phyloP scores from a whole-genome alignment of 352 stramenopile species.

The Phytophthora ohioensis region DNA sequence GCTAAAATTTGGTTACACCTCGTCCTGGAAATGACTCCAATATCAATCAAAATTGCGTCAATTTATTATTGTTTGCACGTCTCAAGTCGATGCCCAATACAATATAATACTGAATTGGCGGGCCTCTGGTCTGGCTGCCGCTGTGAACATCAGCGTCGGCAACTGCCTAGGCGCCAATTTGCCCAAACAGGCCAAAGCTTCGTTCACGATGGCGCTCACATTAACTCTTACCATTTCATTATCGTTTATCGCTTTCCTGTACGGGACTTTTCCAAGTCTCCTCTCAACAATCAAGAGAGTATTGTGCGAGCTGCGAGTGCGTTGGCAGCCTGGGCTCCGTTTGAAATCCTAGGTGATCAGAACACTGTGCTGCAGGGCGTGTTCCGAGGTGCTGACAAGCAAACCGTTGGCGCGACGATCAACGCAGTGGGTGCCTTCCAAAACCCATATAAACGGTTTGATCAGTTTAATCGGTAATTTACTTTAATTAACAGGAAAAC shows the following conservation, averaged over 20 bases:
- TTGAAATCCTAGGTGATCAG: conserved; percentile 55
- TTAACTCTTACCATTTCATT: conserved; percentile 44
- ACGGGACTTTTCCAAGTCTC: conserved; percentile 41
- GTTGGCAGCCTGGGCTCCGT: conserved; percentile 49
- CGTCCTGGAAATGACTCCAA: too few relatives aligned
- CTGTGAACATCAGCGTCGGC: conserved; percentile 75
- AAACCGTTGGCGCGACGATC: conserved; percentile 54
- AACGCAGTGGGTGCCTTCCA: conserved; percentile 40
- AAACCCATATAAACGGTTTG: too few relatives aligned
- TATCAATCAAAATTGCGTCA: too few relatives aligned
- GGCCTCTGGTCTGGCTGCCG: conserved; percentile 55
- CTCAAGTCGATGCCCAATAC: too few relatives aligned
- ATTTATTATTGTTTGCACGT: too few relatives aligned
- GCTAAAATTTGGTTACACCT: too few relatives aligned
- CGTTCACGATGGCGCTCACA: conserved; percentile 47
- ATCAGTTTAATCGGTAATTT: too few relatives aligned
- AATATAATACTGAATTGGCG: too few relatives aligned
- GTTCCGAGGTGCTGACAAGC: conserved; percentile 64
- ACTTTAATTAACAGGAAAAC: too few relatives aligned
- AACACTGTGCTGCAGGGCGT: conserved; percentile 67
- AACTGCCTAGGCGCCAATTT: conserved; percentile 78
- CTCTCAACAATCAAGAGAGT: conserved; percentile 39
- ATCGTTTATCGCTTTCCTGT: conserved; percentile 52
- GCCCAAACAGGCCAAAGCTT: conserved; percentile 56
- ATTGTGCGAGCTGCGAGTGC: conserved; percentile 42